A percentile compares a stretch with the other conserved stretches of the same genome.
phyloP scores from a whole-genome alignment of 208 protist genomes.

The Trypanosoma mega region DNA sequence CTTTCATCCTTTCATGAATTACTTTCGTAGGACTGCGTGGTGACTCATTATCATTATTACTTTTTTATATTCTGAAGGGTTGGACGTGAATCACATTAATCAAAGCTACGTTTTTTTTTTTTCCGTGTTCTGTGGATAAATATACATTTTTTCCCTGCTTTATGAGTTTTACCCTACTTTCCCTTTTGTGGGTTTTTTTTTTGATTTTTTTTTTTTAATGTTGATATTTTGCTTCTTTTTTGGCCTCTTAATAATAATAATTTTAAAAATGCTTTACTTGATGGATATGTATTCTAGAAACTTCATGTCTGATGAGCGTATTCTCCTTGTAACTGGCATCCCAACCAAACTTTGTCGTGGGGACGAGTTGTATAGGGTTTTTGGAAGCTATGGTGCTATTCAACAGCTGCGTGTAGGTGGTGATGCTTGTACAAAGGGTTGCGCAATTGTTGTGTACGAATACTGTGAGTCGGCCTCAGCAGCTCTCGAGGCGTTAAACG shows the following conservation, averaged over 20 bases:
- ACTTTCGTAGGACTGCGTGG: not conserved
- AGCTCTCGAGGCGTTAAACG: slow-evolving; percentile 65
- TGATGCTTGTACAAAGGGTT: slow-evolving; percentile 68
- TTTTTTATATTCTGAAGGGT: too few relatives aligned
- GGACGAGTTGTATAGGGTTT: slow-evolving; percentile 82
- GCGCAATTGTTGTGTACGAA: slow-evolving; percentile 87
- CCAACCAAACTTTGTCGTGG: slow-evolving; percentile 68
- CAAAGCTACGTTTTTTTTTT: too few relatives aligned
- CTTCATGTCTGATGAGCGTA: slow-evolving; percentile 77
- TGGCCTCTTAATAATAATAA: slow-evolving; percentile 14
- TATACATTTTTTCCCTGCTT: slow-evolving; percentile 1
- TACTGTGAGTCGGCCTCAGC: slow-evolving; percentile 72
- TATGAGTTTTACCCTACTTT: not conserved
- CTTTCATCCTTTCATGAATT: slow-evolving; percentile 16
- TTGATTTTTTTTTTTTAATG: slow-evolving; percentile 21
- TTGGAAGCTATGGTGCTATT: slow-evolving; percentile 79
- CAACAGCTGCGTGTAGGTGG: slow-evolving; percentile 76
- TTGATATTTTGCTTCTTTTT: slow-evolving; percentile 19
- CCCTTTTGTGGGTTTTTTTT: slow-evolving; percentile 1
- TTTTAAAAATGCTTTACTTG: not conserved
- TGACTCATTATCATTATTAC: too few relatives aligned
- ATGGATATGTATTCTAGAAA: not conserved
- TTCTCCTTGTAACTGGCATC: slow-evolving; percentile 82
- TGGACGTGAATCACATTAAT: slow-evolving; percentile 1
- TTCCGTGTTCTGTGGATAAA: slow-evolving; percentile 2